Evolutionary conservation across 805 yeast genomes (phyloP).

Genomic region (Cyberlindnera xishuangbannaensis): DNA sequence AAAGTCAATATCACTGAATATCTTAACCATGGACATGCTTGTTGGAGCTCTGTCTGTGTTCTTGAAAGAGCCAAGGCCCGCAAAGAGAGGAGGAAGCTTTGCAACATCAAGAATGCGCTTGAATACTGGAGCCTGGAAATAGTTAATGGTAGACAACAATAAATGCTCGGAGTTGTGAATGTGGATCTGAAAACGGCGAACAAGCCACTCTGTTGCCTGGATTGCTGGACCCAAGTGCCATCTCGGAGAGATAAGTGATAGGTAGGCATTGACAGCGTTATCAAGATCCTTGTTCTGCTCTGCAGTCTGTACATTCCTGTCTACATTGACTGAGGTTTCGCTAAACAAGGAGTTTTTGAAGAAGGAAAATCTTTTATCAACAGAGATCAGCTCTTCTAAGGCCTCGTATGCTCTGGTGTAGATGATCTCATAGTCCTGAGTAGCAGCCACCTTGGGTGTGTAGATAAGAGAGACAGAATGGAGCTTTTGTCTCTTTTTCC

Average conservation of each 20-base stretch:
- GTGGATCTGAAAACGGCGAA: slow-evolving; percentile 85
- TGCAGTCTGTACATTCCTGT: slow-evolving; percentile 73
- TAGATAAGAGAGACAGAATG: slow-evolving; percentile 87
- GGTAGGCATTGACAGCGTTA: slow-evolving; percentile 66
- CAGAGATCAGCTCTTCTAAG: slow-evolving; percentile 57
- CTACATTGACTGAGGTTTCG: slow-evolving; percentile 72
- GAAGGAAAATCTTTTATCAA: slow-evolving; percentile 70
- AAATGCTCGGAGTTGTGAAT: slow-evolving; percentile 71
- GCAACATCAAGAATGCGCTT: slow-evolving; percentile 68
- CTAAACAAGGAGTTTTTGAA: slow-evolving; percentile 75
- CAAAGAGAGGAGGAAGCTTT: slow-evolving; percentile 73
- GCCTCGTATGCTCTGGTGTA: slow-evolving; percentile 71
- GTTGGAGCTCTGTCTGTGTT: slow-evolving; percentile 61
- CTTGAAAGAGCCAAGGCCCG: slow-evolving; percentile 65
- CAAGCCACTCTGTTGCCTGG: slow-evolving; percentile 89
- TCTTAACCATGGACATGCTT: slow-evolving; percentile 58
- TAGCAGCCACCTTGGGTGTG: slow-evolving; percentile 83
- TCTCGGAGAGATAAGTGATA: slow-evolving; percentile 69
- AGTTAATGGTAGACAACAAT: slow-evolving; percentile 72
- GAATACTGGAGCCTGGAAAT: slow-evolving; percentile 68
- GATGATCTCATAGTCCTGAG: slow-evolving; percentile 86
- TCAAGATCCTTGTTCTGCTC: slow-evolving; percentile 75
- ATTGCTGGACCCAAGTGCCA: slow-evolving; percentile 71
- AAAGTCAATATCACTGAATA: slow-evolving; percentile 65
- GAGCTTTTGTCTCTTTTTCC: slow-evolving; percentile 78